These are phyloP conservation scores for Syncephalastrum sp. DNA, from an alignment of 371 early-diverging fungal species.

Conservation along the genomic window DNA sequence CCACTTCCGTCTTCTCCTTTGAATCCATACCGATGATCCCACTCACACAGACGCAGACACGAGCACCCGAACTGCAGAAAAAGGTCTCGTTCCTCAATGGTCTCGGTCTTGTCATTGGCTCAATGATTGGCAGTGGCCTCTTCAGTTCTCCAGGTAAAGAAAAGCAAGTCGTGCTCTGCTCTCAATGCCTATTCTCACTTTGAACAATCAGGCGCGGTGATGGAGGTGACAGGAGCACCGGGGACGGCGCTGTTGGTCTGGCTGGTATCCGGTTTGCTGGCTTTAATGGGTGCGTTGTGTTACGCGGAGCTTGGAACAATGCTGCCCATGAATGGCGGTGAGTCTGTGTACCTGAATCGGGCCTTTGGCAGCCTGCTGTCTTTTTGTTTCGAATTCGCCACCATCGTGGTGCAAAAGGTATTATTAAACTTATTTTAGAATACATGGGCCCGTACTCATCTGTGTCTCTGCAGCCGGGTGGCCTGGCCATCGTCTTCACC, in stretches of 20 bases:
- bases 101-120: slow-evolving; percentile 69
- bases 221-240: slow-evolving; percentile 61
- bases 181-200: not conserved
- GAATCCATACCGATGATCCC: slow-evolving; percentile 60
- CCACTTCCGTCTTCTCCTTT: slow-evolving; percentile 47
- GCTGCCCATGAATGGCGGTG: slow-evolving; percentile 87
- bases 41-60: slow-evolving; percentile 45
- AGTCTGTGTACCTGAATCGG: slow-evolving; percentile 77
- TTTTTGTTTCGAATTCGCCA: slow-evolving; percentile 81
- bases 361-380: slow-evolving; percentile 78
- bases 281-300: slow-evolving; percentile 74
- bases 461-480: slow-evolving; percentile 52
- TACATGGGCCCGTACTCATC: not conserved
- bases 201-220: slow-evolving; percentile 59
- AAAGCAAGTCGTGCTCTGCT: not conserved
- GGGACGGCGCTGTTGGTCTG: slow-evolving; percentile 79
- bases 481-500: slow-evolving; percentile 75
- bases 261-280: slow-evolving; percentile 74
- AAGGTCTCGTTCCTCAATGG: slow-evolving; percentile 73
- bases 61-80: slow-evolving; percentile 59
- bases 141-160: slow-evolving; percentile 75
- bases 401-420: slow-evolving; percentile 65
- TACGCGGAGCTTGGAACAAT: slow-evolving; percentile 88
- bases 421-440: slow-evolving; percentile 8
- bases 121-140: slow-evolving; percentile 87